Conservation (phyloP, 805 yeast species). For the Citeromyces nyonsensis region DNA sequence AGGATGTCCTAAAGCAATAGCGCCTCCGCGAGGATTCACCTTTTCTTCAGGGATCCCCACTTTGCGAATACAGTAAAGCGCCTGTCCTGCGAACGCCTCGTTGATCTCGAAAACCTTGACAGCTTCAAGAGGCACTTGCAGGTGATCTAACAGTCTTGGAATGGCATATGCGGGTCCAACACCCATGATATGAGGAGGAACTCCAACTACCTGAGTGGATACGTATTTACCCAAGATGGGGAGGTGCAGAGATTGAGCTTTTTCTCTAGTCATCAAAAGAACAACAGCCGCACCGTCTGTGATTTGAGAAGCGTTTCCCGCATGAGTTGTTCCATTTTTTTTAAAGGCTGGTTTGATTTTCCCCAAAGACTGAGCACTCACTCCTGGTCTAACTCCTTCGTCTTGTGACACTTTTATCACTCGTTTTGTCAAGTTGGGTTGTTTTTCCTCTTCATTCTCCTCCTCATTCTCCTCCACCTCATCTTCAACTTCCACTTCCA, state of each 20-base stretch:
- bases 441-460: constrained; percentile 16
- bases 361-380: constrained; percentile 59
- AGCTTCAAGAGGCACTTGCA: constrained; percentile 45
- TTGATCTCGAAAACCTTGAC: constrained; percentile 74
- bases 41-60: constrained; percentile 51
- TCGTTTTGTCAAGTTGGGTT: constrained; percentile 7
- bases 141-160: constrained; percentile 49
- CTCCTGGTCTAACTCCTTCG: constrained; percentile 85
- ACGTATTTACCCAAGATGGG: constrained; percentile 71
- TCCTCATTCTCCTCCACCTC: constrained; percentile 45
- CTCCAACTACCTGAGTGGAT: constrained; percentile 73
- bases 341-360: constrained; percentile 81
- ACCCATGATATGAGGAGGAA: constrained; percentile 94
- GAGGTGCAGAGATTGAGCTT: constrained; percentile 61
- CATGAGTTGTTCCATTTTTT: constrained; percentile 75
- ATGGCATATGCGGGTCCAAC: constrained; percentile 95
- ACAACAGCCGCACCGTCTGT: constrained; percentile 95
- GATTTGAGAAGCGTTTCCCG: constrained; percentile 94
- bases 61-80: constrained; percentile 55
- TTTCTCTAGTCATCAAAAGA: constrained; percentile 67
- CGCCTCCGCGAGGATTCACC: constrained; percentile 92
- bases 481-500: constrained; percentile 41
- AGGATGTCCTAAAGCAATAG: constrained; percentile 94
- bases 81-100: constrained; percentile 96
- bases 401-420: constrained; percentile 41